Conservation (phyloP, 345 rosid genomes). For the Ceriops zippeliana region DNA sequence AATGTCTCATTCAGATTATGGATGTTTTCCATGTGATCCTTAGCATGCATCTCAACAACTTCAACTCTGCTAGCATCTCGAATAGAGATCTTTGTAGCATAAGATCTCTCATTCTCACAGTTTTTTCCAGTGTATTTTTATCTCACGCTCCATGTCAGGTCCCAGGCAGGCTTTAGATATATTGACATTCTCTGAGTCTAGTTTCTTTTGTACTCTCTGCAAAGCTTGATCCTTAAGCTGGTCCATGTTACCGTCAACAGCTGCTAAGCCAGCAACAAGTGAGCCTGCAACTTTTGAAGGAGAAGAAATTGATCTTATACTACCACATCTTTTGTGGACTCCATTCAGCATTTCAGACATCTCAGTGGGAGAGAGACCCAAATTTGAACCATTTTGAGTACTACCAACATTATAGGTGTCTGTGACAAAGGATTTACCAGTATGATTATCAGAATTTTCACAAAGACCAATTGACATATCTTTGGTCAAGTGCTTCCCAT, state of each 20-base stretch:
- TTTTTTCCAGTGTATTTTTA: constrained; percentile 18
- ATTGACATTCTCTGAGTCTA: not conserved
- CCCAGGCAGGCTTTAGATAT: constrained; percentile 1
- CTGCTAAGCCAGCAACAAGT: constrained; percentile 21
- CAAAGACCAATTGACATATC: constrained; percentile 26
- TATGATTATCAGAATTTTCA: constrained; percentile 17
- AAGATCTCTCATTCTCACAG: constrained; percentile 20
- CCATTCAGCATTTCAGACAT: constrained; percentile 28
- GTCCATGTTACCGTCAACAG: constrained; percentile 21
- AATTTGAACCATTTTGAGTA: constrained; percentile 12
- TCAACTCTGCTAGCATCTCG: constrained; percentile 3
- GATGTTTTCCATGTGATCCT: constrained; percentile 9
- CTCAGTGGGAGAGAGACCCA: constrained; percentile 14
- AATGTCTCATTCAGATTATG: not conserved
- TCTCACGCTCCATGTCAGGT: constrained; percentile 25
- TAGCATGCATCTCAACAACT: constrained; percentile 8
- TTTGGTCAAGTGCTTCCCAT: constrained; percentile 15
- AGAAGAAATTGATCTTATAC: constrained; percentile 23
- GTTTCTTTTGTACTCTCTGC: constrained; percentile 6
- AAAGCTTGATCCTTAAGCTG: constrained; percentile 21
- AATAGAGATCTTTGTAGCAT: constrained; percentile 9
- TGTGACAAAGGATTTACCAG: constrained; percentile 13
- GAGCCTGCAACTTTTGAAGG: constrained; percentile 27
- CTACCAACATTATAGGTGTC: constrained; percentile 11
- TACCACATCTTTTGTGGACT: constrained; percentile 32